Evolutionary conservation across 176 grass and related monocot species (phyloP), one percentile per base, ranked within the genome.

Genomic region (Panicum miliaceum): DNA sequence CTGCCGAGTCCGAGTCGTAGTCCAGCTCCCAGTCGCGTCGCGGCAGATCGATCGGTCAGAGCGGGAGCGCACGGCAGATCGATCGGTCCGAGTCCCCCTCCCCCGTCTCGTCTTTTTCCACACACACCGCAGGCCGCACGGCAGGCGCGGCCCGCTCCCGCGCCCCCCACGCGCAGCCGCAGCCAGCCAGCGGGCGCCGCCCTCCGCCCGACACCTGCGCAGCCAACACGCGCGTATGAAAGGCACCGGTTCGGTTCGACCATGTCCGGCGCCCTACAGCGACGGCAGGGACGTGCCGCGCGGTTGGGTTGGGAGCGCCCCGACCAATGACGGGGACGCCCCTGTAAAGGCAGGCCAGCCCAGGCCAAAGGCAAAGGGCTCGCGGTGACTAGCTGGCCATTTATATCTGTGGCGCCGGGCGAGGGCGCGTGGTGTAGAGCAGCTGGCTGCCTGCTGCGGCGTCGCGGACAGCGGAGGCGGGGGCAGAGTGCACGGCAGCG

Each of bases 151-250:
- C 12, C 12, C 5, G 27, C 25, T 12, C 62, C 48, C 13, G 7
- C 22, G 12, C 57, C 26, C 8, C 78, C 65, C n/a, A 73, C 67
- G 81, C 80, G 34, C 52, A 14, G 26, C 2, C 15, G 50, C 51
- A 20, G 51, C 19, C 18, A 57, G 22, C 18, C 7, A 20, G 54
- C 22, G 7, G 22, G 14, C 27, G 41, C 27, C 2, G 25, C 4
- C 34, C 68, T 37, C 85, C 6, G 62, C 32, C 12, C 7, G 88
- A 81, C 88, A 85, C 76, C 82, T 89, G 87, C 70, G 22, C n/a
- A n/a, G n/a, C 82, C 52, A 61, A 85, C 52, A 41, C 29, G n/a
- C 29, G 6, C 56, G 18, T 54, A 13, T n/a, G 34, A 78, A 78
- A 88, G 80, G 65, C 16, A 34, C 86, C 42, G 62, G 66, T n/a